These are phyloP conservation scores for Chaetomium olivaceum DNA, from an alignment of 2,329 filamentous ascomycete genomes.

Conservation along the genomic window DNA sequence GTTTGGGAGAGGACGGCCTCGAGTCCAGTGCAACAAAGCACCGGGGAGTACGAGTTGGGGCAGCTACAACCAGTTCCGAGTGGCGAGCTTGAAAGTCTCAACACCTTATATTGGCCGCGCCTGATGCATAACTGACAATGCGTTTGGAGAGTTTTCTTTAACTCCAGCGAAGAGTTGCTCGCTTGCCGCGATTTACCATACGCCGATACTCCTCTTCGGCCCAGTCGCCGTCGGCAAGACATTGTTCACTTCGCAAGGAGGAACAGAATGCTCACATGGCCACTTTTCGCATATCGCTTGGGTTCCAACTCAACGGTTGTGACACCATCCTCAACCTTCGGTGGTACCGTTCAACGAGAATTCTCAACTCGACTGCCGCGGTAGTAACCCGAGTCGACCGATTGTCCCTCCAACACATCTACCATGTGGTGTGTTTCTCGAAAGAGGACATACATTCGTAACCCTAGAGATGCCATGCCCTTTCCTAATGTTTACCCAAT, in stretches of 20 bases:
- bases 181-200: not conserved
- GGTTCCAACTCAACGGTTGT: conserved; percentile 5
- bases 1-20: conserved; percentile 15
- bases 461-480: not conserved
- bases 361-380: not conserved
- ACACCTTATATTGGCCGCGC: not conserved
- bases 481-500: not conserved
- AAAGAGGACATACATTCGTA: not conserved
- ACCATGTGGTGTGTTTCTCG: not conserved
- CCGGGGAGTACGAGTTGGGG: not conserved
- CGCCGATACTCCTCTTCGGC: not conserved
- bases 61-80: not conserved
- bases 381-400: not conserved
- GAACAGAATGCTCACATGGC: not conserved
- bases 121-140: not conserved
- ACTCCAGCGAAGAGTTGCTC: not conserved
- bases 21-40: not conserved
- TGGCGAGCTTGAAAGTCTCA: not conserved
- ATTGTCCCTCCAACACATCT: not conserved
- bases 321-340: not conserved
- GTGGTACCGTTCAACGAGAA: conserved; percentile 1
- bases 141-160: not conserved
- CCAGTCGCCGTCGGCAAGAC: not conserved
- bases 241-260: not conserved
- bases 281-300: not conserved